These are phyloP conservation scores for Ceratobasidium sp. DNA, from an alignment of 1,284 basidiomycete genomes.

Conservation along the genomic window DNA sequence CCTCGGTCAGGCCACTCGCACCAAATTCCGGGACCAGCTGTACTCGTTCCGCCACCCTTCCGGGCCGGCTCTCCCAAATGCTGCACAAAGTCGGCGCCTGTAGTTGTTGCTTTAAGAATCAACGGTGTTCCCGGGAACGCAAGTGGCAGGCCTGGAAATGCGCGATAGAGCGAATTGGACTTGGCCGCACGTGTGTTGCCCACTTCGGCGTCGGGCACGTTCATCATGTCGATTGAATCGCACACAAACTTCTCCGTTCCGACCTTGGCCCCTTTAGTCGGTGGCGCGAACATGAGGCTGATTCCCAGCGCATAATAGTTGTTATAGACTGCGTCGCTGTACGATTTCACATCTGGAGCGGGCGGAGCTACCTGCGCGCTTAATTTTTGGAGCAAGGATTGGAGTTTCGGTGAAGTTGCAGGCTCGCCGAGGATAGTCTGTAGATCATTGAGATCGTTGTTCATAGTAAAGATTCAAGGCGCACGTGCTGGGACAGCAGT, in stretches of 20 bases:
- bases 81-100: conserved; percentile 77
- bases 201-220: conserved; percentile 49
- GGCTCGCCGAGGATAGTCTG: conserved; percentile 26
- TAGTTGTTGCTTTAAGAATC: conserved; percentile 59
- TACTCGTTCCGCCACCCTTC: conserved; percentile 85
- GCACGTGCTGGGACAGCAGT: conserved; percentile 22
- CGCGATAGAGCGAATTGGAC: conserved; percentile 55
- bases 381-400: conserved; percentile 17
- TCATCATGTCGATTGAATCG: conserved; percentile 75
- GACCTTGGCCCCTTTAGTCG: conserved; percentile 66
- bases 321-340: conserved; percentile 82
- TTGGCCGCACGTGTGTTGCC: conserved; percentile 14
- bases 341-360: conserved; percentile 73
- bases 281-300: conserved; percentile 71
- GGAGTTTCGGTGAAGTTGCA: conserved; percentile 21
- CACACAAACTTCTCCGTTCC: conserved; percentile 25
- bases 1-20: conserved; percentile 86
- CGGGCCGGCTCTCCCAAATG: conserved; percentile 80
- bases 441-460: conserved; percentile 35
- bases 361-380: conserved; percentile 13
- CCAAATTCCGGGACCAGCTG: conserved; percentile 84
- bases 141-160: conserved; percentile 58
- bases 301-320: conserved; percentile 81
- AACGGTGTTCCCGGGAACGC: conserved; percentile 53
- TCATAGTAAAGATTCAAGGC: conserved; percentile 7